Base-by-base conservation (phyloP, 768 basidiomycete genomes). In the Lactifluus rugatus region DNA sequence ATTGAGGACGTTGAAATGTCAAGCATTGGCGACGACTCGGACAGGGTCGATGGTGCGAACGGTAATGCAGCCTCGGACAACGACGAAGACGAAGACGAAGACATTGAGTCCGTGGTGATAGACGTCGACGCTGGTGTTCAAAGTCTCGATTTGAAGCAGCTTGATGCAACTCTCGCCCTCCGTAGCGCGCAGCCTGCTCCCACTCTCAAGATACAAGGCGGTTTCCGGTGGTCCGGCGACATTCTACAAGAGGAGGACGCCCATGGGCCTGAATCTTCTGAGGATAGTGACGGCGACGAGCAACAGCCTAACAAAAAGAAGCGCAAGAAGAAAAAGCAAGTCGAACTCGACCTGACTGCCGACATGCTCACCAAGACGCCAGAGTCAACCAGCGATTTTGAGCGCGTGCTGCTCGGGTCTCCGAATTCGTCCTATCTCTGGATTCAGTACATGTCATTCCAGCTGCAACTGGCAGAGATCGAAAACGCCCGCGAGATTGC, bases 381-480 rank as follows among this genome's bases (percentile, higher is more conserved):
- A 2, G 89, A 92, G 68, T 96, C 96, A 1, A 90, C 87, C 60
- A 82, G 87, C 32, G 95, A 99, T 70, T 99, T 97, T 65, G 96
- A 99, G 71, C 83, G 96, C 13, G 73, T 90, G 36, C 79, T 99
- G 47, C 78, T 98, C 39, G 90, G 91, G 28, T 93, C 95, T 0
- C 95, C 96, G 1, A 93, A 96, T 69, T 98, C 94, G 7, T 98
- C 96, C 0, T 96, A 88, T 72, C 79, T 98, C 34, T 99, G 96
- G 96, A 85, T 99, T 58, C 94, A 97, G 70, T 99, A 93, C 71
- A 98, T 99, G 93, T 95, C 96, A 9, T 95, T 97, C 81, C 92
- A 94, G 66, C 76, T 98, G 11, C 93, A 93, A 64, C 80, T 99
- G n/a, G 91, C 94, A 31, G 95, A 99, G 72, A 76, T 96, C 55